Evolutionary conservation across 78 protist genomes (phyloP).

Genomic region (Isochrysis galbana): DNA sequence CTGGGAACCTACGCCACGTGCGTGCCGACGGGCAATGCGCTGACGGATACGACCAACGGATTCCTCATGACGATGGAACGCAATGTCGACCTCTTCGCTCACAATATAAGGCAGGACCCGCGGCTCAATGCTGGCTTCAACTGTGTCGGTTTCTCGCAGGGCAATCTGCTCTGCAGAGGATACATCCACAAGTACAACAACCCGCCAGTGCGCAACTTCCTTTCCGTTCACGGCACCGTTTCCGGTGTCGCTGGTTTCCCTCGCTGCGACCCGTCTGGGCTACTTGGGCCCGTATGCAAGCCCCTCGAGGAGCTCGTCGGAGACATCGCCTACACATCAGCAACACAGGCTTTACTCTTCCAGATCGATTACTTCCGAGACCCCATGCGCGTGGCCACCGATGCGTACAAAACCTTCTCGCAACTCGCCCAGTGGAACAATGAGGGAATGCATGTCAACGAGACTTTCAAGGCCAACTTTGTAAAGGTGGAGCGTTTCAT

Average conservation of each 20-base stretch:
- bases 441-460: not conserved
- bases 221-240: slow-evolving; percentile 19
- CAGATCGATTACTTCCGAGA: slow-evolving; percentile 44
- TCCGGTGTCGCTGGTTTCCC: slow-evolving; percentile 31
- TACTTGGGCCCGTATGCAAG: not conserved
- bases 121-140: slow-evolving; percentile 31
- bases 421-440: slow-evolving; percentile 42
- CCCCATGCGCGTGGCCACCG: not conserved
- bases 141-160: slow-evolving; percentile 40
- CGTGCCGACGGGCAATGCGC: slow-evolving; percentile 6
- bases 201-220: slow-evolving; percentile 25
- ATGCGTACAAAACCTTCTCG: not conserved
- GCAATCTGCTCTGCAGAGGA: not conserved
- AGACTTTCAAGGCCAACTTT: not conserved
- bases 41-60: slow-evolving; percentile 14
- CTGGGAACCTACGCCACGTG: slow-evolving; percentile 16
- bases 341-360: slow-evolving; percentile 8
- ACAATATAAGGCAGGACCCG: not conserved
- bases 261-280: not conserved
- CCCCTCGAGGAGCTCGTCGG: slow-evolving; percentile 8
- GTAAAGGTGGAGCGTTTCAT: slow-evolving; percentile 16
- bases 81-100: slow-evolving; percentile 23
- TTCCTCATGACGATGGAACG: slow-evolving; percentile 20
- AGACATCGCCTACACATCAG: slow-evolving; percentile 16
- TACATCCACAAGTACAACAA: slow-evolving; percentile 42